Percentiles rank a stretch among this genome's conserved stretches.
phyloP scores from a whole-genome alignment of 352 stramenopile species.

The Phytophthora uliginosa region DNA sequence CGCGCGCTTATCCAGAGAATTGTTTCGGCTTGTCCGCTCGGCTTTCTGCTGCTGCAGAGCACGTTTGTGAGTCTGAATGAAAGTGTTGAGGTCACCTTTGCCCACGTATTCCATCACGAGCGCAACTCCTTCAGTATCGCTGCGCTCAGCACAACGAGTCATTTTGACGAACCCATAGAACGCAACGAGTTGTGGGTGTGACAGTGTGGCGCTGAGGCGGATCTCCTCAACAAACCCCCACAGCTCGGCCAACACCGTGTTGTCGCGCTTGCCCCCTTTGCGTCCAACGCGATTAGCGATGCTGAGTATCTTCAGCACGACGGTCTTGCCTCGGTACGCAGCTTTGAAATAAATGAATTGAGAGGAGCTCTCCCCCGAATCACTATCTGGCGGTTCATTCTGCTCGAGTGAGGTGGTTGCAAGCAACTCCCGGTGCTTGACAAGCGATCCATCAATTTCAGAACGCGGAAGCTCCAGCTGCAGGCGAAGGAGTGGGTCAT shows the following conservation, averaged over 20 bases:
- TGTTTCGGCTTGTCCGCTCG: neutral
- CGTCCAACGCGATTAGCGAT: neutral
- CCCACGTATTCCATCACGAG: conserved; percentile 56
- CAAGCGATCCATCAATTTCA: conserved; percentile 23
- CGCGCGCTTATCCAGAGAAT: conserved; percentile 13
- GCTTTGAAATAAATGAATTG: conserved; percentile 41
- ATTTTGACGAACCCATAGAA: conserved; percentile 41
- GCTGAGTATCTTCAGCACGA: conserved; percentile 33
- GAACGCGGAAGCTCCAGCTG: conserved; percentile 23
- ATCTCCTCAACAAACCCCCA: conserved; percentile 40
- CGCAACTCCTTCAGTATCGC: conserved; percentile 23
- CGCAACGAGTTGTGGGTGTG: conserved; percentile 39
- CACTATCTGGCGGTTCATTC: neutral
- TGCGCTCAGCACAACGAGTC: conserved; percentile 3
- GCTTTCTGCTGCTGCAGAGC: conserved; percentile 17
- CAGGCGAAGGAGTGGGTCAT: conserved; percentile 23
- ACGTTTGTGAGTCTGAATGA: conserved; percentile 46
- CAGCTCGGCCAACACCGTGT: conserved; percentile 5
- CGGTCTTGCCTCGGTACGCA: conserved; percentile 23
- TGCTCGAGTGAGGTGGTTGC: neutral
- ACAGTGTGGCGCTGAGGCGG: conserved; percentile 34
- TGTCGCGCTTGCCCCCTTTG: neutral
- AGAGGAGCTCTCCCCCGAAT: conserved; percentile 18
- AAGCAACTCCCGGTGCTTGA: conserved; percentile 15
- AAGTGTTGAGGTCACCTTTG: conserved; percentile 46